Conservation (phyloP, 1,139 yeast species). For the Scheffersomyces segobiensis region DNA sequence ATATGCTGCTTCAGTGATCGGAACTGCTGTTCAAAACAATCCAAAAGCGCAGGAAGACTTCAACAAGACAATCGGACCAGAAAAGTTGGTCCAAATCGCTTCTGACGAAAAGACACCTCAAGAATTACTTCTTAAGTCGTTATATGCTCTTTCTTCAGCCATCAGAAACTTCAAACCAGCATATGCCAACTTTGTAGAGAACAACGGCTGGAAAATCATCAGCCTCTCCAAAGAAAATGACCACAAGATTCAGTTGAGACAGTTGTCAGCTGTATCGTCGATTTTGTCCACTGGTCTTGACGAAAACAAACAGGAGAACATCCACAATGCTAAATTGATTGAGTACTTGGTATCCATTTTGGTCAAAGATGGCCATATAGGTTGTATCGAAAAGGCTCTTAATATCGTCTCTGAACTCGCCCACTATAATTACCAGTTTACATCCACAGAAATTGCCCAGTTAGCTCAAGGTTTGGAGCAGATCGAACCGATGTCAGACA, state of each 20-base stretch:
- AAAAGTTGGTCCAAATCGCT: conserved; percentile 44
- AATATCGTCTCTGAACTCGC: conserved; percentile 53
- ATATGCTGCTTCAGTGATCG: conserved; percentile 72
- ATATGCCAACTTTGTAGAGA: conserved; percentile 52
- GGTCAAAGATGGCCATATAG: conserved; percentile 42
- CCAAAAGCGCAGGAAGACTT: conserved; percentile 70
- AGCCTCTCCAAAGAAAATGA: conserved; percentile 17
- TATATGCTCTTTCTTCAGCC: conserved; percentile 75
- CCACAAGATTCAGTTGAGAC: conserved; percentile 50
- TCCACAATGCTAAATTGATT: conserved; percentile 45
- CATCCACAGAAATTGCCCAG: conserved; percentile 42
- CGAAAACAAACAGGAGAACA: conserved; percentile 33
- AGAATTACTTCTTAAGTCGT: conserved; percentile 57
- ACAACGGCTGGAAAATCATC: conserved; percentile 63
- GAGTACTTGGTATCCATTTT: conserved; percentile 38
- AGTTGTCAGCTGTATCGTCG: conserved; percentile 58
- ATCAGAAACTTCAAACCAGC: conserved; percentile 70
- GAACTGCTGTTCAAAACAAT: conserved; percentile 92
- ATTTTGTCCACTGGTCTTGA: conserved; percentile 53
- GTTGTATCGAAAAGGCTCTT: conserved; percentile 62
- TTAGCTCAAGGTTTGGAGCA: conserved; percentile 41
- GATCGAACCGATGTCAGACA: conserved; percentile 47
- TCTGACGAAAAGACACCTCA: conserved; percentile 21
- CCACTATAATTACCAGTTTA: conserved; percentile 46
- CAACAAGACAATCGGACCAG: conserved; percentile 49